A percentile compares a stretch with the other conserved stretches of the same genome.
Evolutionary conservation across 345 rosid species (phyloP).

Genomic region (Brassica incana): DNA sequence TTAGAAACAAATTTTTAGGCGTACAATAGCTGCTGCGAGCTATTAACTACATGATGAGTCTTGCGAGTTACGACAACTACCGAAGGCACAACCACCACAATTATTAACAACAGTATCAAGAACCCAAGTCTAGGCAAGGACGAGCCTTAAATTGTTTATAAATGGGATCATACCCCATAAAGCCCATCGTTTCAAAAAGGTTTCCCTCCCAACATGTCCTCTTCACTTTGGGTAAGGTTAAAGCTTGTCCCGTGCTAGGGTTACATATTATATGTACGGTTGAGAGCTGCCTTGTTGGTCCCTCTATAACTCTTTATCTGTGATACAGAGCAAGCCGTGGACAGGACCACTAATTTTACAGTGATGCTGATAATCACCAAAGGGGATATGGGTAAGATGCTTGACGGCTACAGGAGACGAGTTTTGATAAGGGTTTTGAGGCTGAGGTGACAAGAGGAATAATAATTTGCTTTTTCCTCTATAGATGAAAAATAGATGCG

Average conservation of each 20-base stretch:
- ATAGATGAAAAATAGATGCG: neutral
- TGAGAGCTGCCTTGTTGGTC: neutral
- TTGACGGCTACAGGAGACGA: neutral
- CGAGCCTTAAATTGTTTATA: neutral
- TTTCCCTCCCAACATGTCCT: neutral
- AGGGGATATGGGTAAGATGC: neutral
- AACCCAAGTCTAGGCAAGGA: too few relatives aligned
- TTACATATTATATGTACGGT: neutral
- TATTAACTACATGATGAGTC: too few relatives aligned
- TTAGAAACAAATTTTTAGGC: too few relatives aligned
- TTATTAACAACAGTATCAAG: too few relatives aligned
- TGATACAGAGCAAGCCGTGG: neutral
- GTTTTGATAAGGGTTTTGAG: neutral
- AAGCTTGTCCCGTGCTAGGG: neutral
- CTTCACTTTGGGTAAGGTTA: neutral
- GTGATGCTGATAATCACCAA: neutral
- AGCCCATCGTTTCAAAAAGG: neutral
- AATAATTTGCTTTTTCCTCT: too few relatives aligned
- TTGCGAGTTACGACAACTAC: too few relatives aligned
- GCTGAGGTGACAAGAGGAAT: neutral
- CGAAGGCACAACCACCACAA: too few relatives aligned
- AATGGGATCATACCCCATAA: neutral
- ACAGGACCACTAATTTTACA: neutral
- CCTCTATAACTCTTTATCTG: neutral
- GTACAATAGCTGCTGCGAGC: too few relatives aligned